Percentiles rank a stretch among this genome's conserved stretches.
Evolutionary conservation across 208 protist species (phyloP).

Genomic region (Naegleria fowleri): DNA sequence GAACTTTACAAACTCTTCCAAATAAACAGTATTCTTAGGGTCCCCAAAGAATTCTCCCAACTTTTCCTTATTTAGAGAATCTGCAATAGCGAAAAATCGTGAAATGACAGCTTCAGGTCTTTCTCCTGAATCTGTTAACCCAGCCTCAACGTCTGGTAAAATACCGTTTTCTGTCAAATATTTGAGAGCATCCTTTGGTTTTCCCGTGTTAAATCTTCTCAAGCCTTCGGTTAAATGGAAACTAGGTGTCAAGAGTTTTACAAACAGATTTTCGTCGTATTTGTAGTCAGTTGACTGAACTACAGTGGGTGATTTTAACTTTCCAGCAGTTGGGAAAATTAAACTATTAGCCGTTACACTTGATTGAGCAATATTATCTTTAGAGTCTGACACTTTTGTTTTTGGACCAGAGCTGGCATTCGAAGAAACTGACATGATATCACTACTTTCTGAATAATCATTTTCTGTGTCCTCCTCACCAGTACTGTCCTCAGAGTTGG

Average conservation of each 20-base stretch:
- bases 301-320: background rate
- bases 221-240: background rate
- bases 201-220: background rate
- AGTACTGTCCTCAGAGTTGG: background rate
- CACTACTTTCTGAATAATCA: background rate
- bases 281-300: background rate
- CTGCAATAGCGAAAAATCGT: background rate
- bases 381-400: background rate
- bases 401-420: background rate
- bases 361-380: background rate
- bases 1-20: background rate
- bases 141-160: background rate
- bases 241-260: constrained; percentile 3
- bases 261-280: background rate
- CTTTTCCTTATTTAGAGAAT: background rate
- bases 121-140: background rate
- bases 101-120: background rate
- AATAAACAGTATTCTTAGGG: background rate
- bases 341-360: background rate
- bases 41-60: background rate
- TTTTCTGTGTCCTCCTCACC: background rate
- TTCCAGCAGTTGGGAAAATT: background rate
- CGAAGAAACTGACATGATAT: background rate
- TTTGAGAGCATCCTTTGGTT: background rate
- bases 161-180: background rate